phyloP scores from a whole-genome alignment of 2,329 filamentous ascomycete species.

The Blumeriella jaapii region DNA sequence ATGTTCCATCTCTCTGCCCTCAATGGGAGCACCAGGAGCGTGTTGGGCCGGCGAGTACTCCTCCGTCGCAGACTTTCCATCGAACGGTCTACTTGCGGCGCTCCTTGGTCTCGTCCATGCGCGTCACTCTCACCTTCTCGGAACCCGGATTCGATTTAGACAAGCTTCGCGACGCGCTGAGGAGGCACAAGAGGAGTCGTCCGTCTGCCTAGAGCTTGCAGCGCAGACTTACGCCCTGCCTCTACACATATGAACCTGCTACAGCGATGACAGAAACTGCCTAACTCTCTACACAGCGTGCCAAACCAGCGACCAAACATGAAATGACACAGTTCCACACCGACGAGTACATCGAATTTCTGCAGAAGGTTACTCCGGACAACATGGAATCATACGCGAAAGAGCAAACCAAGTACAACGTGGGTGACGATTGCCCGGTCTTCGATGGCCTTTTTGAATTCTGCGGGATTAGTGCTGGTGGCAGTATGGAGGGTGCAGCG shows the following conservation, averaged over 20 bases:
- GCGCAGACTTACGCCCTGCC: neutral
- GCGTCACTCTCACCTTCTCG: no score
- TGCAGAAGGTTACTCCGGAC: conserved; percentile 91
- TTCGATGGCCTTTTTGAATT: conserved; percentile 98
- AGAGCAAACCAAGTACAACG: conserved; percentile 88
- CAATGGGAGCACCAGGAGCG: no score
- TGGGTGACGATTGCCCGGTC: conserved; percentile 92
- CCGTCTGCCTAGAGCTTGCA: neutral
- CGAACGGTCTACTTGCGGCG: neutral
- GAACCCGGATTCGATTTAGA: no score
- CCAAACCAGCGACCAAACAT: conserved; percentile 75
- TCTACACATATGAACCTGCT: neutral
- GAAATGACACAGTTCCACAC: conserved; percentile 94
- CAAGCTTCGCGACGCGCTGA: no score
- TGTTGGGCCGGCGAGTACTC: neutral
- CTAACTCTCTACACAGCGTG: conserved; percentile 41
- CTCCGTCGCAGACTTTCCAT: neutral
- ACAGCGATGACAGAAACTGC: neutral
- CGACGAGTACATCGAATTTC: conserved; percentile 88
- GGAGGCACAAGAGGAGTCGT: no score
- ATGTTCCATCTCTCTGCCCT: neutral
- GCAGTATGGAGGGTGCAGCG: conserved; percentile 84
- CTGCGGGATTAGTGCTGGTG: conserved; percentile 87
- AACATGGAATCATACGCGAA: conserved; percentile 93
- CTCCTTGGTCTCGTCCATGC: no score